Evolutionary conservation across 345 rosid genomes (phyloP).

Genomic region (Toxicodendron radicans): DNA sequence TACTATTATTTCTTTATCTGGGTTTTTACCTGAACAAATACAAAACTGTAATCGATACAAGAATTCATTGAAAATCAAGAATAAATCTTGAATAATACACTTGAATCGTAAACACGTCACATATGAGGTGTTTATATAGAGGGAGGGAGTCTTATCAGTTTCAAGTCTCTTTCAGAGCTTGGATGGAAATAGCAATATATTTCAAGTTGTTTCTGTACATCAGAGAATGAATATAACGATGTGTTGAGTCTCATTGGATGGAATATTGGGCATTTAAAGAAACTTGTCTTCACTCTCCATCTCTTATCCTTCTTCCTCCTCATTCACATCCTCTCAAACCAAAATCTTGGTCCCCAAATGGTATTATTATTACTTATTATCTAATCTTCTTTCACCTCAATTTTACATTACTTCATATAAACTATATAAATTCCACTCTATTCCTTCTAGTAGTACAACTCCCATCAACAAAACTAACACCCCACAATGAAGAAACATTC

Average conservation of each 20-base stretch:
- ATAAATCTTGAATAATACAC: too few species aligned
- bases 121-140: background rate
- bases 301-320: conserved; percentile 25
- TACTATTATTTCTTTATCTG: too few species aligned
- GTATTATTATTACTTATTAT: too few species aligned
- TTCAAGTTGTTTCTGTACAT: background rate
- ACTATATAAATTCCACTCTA: background rate
- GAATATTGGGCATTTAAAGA: conserved; percentile 42
- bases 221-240: conserved; percentile 12
- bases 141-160: conserved; percentile 1
- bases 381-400: too few species aligned
- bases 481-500: conserved; percentile 44
- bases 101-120: too few species aligned
- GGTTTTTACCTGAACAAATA: too few species aligned
- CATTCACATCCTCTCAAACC: conserved; percentile 18
- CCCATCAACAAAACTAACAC: background rate
- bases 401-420: background rate
- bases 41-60: too few species aligned
- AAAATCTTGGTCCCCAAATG: conserved; percentile 6
- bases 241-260: conserved; percentile 20
- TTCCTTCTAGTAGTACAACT: background rate
- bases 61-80: too few species aligned
- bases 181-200: background rate
- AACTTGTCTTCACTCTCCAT: conserved; percentile 22
- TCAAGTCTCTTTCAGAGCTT: conserved; percentile 28